phyloP scores from a whole-genome alignment of 2,329 filamentous ascomycete genomes.

The Epichloe scottii region DNA sequence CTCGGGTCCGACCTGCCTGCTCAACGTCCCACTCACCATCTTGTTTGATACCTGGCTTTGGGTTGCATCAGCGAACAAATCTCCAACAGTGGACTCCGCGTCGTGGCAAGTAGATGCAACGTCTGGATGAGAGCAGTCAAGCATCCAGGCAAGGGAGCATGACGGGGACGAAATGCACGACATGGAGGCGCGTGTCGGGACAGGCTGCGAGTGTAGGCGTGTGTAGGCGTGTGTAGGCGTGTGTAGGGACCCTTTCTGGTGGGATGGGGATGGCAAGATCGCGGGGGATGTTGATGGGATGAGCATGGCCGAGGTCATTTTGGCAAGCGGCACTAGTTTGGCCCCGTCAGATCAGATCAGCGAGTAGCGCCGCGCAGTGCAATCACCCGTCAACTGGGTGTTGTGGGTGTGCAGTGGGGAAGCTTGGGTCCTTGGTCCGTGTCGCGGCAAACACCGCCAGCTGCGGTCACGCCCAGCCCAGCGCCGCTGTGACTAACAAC shows the following conservation, averaged over 20 bases:
- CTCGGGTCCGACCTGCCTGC: neutral
- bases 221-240: neutral
- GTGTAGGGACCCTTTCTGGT: neutral
- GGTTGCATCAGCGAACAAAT: neutral
- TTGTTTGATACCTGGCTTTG: neutral
- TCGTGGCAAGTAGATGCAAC: neutral
- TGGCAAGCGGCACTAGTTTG: neutral
- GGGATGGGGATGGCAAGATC: neutral
- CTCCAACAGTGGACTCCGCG: neutral
- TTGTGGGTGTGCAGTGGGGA: neutral
- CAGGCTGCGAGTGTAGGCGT: neutral
- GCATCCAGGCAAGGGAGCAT: neutral
- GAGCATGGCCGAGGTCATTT: neutral
- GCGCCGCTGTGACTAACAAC: neutral
- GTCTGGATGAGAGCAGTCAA: neutral
- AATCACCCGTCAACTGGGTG: neutral
- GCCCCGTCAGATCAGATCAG: too few relatives aligned
- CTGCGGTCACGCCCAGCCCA: slow-evolving; percentile 11
- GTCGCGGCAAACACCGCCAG: slow-evolving; percentile 13
- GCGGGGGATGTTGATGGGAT: neutral
- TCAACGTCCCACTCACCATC: neutral
- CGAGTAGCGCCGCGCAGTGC: neutral
- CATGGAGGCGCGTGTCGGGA: neutral
- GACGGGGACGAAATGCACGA: neutral
- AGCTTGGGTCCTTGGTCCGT: neutral